Evolutionary conservation across 495 filamentous ascomycete species (phyloP).

Genomic region (Tuber brumale): DNA sequence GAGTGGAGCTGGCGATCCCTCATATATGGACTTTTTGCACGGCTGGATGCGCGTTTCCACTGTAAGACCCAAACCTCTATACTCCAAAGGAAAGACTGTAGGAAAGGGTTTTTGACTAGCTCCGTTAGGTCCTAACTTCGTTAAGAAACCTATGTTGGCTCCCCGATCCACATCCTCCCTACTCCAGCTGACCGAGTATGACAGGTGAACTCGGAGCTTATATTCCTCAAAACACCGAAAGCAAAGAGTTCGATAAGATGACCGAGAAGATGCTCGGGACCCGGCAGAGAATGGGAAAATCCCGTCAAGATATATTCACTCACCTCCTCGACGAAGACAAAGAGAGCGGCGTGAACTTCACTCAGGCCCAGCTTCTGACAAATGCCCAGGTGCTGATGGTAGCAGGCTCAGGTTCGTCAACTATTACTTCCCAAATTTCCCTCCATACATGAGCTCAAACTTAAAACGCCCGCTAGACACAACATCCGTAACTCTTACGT

Average conservation of each 20-base stretch:
- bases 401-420: slow-evolving; percentile 22
- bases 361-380: slow-evolving; percentile 11
- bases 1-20: slow-evolving; percentile 18
- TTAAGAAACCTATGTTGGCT: slow-evolving; percentile 7
- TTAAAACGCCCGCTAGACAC: neutral
- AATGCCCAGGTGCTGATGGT: slow-evolving; percentile 32
- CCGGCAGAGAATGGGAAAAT: slow-evolving; percentile 21
- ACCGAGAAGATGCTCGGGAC: slow-evolving; percentile 15
- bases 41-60: slow-evolving; percentile 11
- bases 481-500: neutral
- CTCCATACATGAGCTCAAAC: slow-evolving; percentile 10
- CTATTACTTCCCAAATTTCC: slow-evolving; percentile 6
- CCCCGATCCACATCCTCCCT: neutral
- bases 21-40: slow-evolving; percentile 25
- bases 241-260: slow-evolving; percentile 8
- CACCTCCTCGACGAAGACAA: slow-evolving; percentile 20
- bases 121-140: neutral
- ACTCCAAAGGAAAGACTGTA: neutral
- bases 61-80: neutral
- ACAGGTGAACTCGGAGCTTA: slow-evolving; percentile 22
- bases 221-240: slow-evolving; percentile 19
- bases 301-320: slow-evolving; percentile 23
- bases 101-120: neutral
- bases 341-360: slow-evolving; percentile 17
- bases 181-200: slow-evolving; percentile 8